Percentiles rank a stretch among this genome's conserved stretches.
Evolutionary conservation across 163 green algal genomes (phyloP).

Genomic region (Trebouxiophyceae sp.): DNA sequence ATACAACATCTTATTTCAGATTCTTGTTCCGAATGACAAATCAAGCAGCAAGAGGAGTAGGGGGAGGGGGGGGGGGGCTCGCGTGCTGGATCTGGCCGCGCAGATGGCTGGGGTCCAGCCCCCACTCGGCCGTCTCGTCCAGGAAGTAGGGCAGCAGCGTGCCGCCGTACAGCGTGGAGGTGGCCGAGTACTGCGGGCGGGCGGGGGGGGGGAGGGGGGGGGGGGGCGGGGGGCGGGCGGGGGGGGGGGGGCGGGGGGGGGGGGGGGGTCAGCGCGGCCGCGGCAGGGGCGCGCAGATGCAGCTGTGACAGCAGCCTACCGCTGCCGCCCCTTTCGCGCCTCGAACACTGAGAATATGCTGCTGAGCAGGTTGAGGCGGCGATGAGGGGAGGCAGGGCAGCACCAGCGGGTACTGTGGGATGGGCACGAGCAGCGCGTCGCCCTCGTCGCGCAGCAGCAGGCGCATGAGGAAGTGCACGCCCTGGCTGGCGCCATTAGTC

Average conservation of each 20-base stretch:
- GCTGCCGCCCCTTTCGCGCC: too few relatives aligned
- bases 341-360: too few relatives aligned
- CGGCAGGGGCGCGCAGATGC: background rate
- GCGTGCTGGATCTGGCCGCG: background rate
- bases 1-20: too few relatives aligned
- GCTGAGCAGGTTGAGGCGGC: background rate
- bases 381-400: background rate
- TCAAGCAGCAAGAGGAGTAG: too few relatives aligned
- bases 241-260: background rate
- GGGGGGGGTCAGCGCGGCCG: too few relatives aligned
- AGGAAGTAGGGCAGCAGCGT: conserved; percentile 75
- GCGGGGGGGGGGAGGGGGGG: background rate
- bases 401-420: conserved; percentile 54
- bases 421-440: conserved; percentile 80
- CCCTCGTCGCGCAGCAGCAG: conserved; percentile 62
- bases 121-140: conserved; percentile 69
- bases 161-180: conserved; percentile 30
- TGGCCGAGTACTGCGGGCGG: background rate
- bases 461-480: conserved; percentile 57
- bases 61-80: background rate
- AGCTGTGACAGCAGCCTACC: conserved; percentile 9
- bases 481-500: conserved; percentile 72
- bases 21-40: too few relatives aligned
- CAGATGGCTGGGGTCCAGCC: conserved; percentile 24
- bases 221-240: background rate